Conservation (phyloP, 352 stramenopile genomes). For the Phytopythium chamaehyphon region DNA sequence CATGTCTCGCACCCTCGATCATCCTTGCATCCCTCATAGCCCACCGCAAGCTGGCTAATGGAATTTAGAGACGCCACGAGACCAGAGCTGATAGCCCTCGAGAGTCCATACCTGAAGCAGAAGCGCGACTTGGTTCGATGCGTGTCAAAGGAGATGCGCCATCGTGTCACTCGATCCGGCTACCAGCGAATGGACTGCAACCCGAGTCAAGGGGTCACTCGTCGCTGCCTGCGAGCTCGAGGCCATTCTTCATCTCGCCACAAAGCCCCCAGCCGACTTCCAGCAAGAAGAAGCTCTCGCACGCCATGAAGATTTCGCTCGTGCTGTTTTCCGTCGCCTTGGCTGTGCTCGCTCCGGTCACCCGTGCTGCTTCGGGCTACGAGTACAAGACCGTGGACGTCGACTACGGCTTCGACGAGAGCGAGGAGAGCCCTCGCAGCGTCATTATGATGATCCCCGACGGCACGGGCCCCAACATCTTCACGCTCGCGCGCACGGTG, state of each 20-base stretch:
- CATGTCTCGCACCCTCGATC: too few species aligned
- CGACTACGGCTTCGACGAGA: conserved; percentile 56
- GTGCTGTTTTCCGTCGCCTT: conserved; percentile 11
- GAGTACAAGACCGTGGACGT: conserved; percentile 67
- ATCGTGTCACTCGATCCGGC: too few species aligned
- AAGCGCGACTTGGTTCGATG: too few species aligned
- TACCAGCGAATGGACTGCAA: too few species aligned
- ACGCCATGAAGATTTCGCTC: conserved; percentile 29
- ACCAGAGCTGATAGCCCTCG: too few species aligned
- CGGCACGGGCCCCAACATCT: conserved; percentile 61
- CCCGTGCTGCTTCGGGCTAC: conserved; percentile 22
- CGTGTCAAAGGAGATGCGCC: too few species aligned
- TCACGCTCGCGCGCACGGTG: conserved; percentile 50
- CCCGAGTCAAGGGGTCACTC: too few species aligned
- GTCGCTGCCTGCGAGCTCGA: too few species aligned
- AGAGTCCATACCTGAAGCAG: too few species aligned
- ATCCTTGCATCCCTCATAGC: too few species aligned
- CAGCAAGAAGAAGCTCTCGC: not conserved
- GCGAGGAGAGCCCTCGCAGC: conserved; percentile 32
- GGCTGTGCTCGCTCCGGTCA: conserved; percentile 22
- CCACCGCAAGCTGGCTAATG: too few species aligned
- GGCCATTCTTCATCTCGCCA: not conserved
- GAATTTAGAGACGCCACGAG: too few species aligned
- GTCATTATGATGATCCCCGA: conserved; percentile 78
- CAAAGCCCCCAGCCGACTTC: not conserved